phyloP scores from a whole-genome alignment of 371 early-diverging fungal species.

The Mortierella sp. region DNA sequence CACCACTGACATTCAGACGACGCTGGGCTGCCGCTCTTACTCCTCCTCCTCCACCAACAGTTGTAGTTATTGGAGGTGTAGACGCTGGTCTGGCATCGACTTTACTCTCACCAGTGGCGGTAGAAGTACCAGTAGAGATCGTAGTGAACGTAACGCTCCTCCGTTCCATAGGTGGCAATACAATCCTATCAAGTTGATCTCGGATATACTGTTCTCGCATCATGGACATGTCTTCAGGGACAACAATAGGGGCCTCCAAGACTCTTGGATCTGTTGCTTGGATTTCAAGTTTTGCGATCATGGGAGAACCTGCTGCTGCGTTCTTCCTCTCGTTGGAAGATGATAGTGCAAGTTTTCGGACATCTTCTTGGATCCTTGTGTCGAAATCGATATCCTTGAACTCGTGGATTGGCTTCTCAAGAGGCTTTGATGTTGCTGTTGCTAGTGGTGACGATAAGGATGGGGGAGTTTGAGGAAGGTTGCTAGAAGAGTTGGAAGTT shows the following conservation, averaged over 20 bases:
- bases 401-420: conserved; percentile 8
- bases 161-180: conserved; percentile 36
- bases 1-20: conserved; percentile 4
- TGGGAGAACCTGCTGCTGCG: background rate
- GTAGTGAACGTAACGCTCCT: conserved; percentile 6
- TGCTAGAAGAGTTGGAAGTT: background rate
- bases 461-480: background rate
- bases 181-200: conserved; percentile 26
- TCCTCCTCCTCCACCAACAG: background rate
- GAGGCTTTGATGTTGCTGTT: background rate
- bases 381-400: conserved; percentile 46
- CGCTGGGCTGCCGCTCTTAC: background rate
- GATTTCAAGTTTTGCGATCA: conserved; percentile 5
- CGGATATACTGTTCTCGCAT: conserved; percentile 28
- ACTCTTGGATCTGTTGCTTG: conserved; percentile 32
- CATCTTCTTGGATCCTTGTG: conserved; percentile 41
- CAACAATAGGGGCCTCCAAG: conserved; percentile 42
- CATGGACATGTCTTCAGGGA: conserved; percentile 37
- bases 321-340: conserved; percentile 3
- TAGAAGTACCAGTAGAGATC: too few species aligned
- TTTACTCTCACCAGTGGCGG: too few species aligned
- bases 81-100: too few species aligned
- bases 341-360: conserved; percentile 23
- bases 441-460: background rate
- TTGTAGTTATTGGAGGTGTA: background rate